Evolutionary conservation across 257 asterid species (phyloP).

Genomic region (Solanum raphanifolium): DNA sequence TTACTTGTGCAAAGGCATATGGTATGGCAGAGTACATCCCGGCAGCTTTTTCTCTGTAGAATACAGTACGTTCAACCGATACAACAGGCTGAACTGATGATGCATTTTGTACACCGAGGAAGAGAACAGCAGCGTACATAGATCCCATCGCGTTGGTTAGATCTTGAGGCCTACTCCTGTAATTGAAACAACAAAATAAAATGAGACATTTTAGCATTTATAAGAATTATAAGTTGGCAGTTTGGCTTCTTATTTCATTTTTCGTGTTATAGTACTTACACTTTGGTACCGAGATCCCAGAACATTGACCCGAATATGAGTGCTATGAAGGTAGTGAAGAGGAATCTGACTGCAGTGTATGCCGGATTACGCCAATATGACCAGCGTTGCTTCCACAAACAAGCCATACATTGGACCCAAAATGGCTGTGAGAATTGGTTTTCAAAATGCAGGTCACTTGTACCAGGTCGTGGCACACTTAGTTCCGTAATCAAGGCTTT

Average conservation of each 20-base stretch:
- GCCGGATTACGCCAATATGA: slow-evolving; percentile 55
- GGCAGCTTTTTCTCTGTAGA: slow-evolving; percentile 48
- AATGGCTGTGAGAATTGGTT: slow-evolving; percentile 32
- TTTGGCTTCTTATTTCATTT: background rate
- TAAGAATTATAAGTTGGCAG: background rate
- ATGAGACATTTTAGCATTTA: slow-evolving; percentile 17
- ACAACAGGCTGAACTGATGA: slow-evolving; percentile 34
- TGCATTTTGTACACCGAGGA: slow-evolving; percentile 7
- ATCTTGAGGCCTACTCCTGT: background rate
- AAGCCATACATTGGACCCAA: slow-evolving; percentile 36
- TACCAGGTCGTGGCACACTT: slow-evolving; percentile 28
- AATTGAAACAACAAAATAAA: slow-evolving; percentile 14
- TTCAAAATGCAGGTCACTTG: slow-evolving; percentile 28
- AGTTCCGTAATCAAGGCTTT: slow-evolving; percentile 35
- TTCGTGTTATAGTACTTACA: slow-evolving; percentile 9
- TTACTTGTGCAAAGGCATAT: slow-evolving; percentile 44
- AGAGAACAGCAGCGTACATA: slow-evolving; percentile 10
- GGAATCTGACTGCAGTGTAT: slow-evolving; percentile 40
- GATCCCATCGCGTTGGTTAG: slow-evolving; percentile 6
- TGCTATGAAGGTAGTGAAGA: slow-evolving; percentile 24
- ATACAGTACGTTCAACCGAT: slow-evolving; percentile 34
- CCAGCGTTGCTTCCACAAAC: slow-evolving; percentile 47
- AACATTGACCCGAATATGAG: slow-evolving; percentile 42
- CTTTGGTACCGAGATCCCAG: slow-evolving; percentile 48
- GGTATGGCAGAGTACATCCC: slow-evolving; percentile 58